phyloP scores from a whole-genome alignment of 257 asterid species.

The Solanum bukasovii region DNA sequence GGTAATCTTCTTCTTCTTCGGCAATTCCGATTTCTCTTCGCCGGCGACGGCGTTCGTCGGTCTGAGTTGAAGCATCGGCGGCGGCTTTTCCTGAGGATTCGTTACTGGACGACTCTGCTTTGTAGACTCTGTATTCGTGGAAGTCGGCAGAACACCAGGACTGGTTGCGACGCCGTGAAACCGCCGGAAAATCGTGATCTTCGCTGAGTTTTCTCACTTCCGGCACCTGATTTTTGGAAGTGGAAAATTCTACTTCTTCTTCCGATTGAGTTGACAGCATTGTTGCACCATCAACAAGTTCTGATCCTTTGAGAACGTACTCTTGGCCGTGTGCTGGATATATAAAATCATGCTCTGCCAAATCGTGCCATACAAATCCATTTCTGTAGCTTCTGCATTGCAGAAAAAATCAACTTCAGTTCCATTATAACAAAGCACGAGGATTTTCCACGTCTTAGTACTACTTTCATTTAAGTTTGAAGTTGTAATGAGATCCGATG shows the following conservation, averaged over 20 bases:
- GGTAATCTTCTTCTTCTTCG: slow-evolving; percentile 7
- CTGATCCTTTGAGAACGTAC: slow-evolving; percentile 87
- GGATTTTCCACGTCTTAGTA: not conserved
- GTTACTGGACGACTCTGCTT: slow-evolving; percentile 18
- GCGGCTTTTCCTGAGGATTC: slow-evolving; percentile 34
- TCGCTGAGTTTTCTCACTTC: not conserved
- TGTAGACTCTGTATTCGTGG: slow-evolving; percentile 69
- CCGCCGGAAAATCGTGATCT: slow-evolving; percentile 1
- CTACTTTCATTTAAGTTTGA: not conserved
- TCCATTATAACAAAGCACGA: not conserved
- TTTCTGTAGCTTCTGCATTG: slow-evolving; percentile 61
- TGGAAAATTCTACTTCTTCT: slow-evolving; percentile 1
- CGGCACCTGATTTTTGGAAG: slow-evolving; percentile 4
- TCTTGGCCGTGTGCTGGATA: slow-evolving; percentile 74
- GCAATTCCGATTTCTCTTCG: slow-evolving; percentile 22
- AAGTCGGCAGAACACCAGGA: slow-evolving; percentile 73
- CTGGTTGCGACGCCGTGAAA: slow-evolving; percentile 55
- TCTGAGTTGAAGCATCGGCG: slow-evolving; percentile 66
- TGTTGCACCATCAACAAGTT: slow-evolving; percentile 27
- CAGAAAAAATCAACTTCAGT: not conserved
- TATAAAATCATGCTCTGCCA: slow-evolving; percentile 67
- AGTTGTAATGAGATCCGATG: not conserved
- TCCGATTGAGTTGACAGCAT: slow-evolving; percentile 14
- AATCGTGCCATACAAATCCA: slow-evolving; percentile 92
- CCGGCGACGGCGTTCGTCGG: slow-evolving; percentile 57